Evolutionary conservation across 2,329 filamentous ascomycete genomes (phyloP), one percentile per base, ranked within the genome.

Genomic region (Akanthomyces lecanii): DNA sequence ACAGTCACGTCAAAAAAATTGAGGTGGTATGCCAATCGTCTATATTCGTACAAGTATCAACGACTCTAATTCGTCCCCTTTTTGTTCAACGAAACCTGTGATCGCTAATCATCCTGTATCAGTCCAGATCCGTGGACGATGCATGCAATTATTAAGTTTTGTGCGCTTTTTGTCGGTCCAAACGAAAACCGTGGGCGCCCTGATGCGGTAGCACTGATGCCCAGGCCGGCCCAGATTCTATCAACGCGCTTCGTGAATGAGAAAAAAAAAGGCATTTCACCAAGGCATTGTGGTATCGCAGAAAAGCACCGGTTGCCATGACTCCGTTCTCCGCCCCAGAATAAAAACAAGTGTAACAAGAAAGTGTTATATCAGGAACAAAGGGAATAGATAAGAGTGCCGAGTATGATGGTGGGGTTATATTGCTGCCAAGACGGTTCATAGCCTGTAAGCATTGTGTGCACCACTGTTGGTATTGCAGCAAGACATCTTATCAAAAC

Each of bases 321-420:
- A 64, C 62, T 61, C 62, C 62, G 42, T 64, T 64, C 57, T 45
- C 62, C 62, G n/a, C 44, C 51, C 52, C 42, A 48, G n/a, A 45
- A 42, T 28, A 45, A 57, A 62, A 55, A 36, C 51, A 61, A 48
- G 53, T 61, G 48, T 54, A 36, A 57, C 51, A 28, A 63, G 23
- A 55, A 59, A 42, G 47, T 59, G 38, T 62, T 64, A 56, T 55
- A 48, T 65, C 66, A 60, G 64, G 25, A 68, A 66, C 68, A 69
- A 68, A 62, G 61, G 66, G 65, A 67, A 58, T 58, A 50, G 55
- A 62, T 62, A 45, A 64, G 54, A 18, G 47, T 61, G 58, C 58
- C n/a, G 38, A 45, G 16, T 52, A 36, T 23, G 21, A 33, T 25
- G 44, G 23, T 30, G 28, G 50, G 33, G 61, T 63, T 33, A 38